These are phyloP conservation scores for Solanum phureja DNA, from an alignment of 257 asterid genomes.

Conservation along the genomic window DNA sequence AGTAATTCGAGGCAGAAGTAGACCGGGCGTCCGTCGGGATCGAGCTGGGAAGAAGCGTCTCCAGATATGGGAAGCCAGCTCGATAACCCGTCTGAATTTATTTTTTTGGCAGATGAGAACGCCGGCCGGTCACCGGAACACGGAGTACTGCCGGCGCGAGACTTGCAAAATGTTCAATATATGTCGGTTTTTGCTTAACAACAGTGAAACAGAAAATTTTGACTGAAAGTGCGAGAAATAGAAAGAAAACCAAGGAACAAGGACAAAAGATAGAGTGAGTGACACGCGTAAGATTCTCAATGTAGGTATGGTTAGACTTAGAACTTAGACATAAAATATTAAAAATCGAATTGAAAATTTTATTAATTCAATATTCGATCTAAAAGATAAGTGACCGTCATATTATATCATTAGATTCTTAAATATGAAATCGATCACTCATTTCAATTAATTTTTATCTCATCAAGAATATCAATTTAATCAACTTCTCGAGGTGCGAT, in stretches of 20 bases:
- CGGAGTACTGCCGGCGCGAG: not conserved
- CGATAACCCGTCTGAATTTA: not conserved
- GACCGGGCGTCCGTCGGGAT: not conserved
- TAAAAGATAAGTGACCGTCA: too few relatives aligned
- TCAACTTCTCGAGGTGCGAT: too few relatives aligned
- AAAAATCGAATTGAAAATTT: not conserved
- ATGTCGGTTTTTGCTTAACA: not conserved
- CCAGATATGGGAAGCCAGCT: conserved; percentile 22
- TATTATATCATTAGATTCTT: too few relatives aligned
- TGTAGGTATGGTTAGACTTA: too few relatives aligned
- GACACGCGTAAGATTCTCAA: not conserved
- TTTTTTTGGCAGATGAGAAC: not conserved
- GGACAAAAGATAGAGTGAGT: not conserved
- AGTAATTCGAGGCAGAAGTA: not conserved
- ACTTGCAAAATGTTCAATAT: not conserved
- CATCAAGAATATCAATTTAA: too few relatives aligned
- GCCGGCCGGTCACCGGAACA: not conserved
- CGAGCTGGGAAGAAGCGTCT: conserved; percentile 23
- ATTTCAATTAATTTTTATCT: too few relatives aligned
- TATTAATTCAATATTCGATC: too few relatives aligned
- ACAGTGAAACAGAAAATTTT: not conserved
- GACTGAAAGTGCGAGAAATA: not conserved
- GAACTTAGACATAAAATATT: too few relatives aligned
- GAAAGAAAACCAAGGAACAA: not conserved
- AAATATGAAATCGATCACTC: too few relatives aligned